Evolutionary conservation across 805 yeast genomes (phyloP).

Genomic region (Metschnikowia proteae): DNA sequence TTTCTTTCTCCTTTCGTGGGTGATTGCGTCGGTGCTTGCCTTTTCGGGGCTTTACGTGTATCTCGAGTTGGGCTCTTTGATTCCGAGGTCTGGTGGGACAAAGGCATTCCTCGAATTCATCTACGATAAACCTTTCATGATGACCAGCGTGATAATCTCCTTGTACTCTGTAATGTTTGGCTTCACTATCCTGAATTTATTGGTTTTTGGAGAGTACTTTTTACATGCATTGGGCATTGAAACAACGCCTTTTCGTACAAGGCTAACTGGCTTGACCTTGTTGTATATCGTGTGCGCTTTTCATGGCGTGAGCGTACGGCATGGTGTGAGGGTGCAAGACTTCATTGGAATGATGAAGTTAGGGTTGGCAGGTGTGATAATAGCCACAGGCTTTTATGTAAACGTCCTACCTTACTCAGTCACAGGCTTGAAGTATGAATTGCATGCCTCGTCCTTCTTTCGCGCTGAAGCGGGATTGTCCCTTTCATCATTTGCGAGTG

Average conservation of each 20-base stretch:
- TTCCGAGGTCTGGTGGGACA: conserved; percentile 74
- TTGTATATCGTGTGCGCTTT: conserved; percentile 32
- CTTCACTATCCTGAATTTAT: conserved; percentile 49
- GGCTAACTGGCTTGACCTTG: conserved; percentile 31
- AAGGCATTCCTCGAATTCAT: conserved; percentile 69
- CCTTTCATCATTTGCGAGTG: conserved; percentile 48
- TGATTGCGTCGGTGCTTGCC: conserved; percentile 56
- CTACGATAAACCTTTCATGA: conserved; percentile 55
- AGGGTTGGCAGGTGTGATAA: conserved; percentile 49
- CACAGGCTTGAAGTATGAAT: conserved; percentile 43
- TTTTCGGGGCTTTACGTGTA: conserved; percentile 65
- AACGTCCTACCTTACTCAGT: conserved; percentile 44
- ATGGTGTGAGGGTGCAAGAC: conserved; percentile 61
- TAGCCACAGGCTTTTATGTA: conserved; percentile 56
- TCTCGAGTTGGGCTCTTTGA: conserved; percentile 64
- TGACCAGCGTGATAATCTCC: conserved; percentile 50
- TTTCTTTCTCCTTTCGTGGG: conserved; percentile 61
- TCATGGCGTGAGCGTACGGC: conserved; percentile 57
- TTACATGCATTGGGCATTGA: conserved; percentile 44
- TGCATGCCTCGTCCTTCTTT: conserved; percentile 31
- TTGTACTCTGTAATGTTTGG: conserved; percentile 53
- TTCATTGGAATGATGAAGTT: conserved; percentile 60
- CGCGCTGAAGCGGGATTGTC: conserved; percentile 32
- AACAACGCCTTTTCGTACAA: conserved; percentile 31
- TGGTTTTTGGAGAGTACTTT: conserved; percentile 61